phyloP scores from a whole-genome alignment of 2,329 filamentous ascomycete species.

The Calonectria multiphialidica region DNA sequence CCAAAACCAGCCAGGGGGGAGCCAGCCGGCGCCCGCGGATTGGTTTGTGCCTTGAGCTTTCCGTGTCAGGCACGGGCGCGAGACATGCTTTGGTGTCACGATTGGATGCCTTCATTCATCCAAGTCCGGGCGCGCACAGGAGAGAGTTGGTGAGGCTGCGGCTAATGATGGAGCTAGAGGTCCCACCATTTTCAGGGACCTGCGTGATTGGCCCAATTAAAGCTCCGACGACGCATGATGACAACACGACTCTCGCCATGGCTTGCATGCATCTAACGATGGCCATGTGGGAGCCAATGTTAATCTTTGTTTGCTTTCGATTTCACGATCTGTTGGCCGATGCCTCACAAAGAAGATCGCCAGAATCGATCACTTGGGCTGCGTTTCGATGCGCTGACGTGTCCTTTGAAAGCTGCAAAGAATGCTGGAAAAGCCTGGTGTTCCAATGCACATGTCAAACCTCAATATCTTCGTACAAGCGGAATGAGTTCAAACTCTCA shows the following conservation, averaged over 20 bases:
- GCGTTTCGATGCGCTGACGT: background rate
- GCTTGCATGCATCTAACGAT: conserved; percentile 20
- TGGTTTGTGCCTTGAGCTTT: background rate
- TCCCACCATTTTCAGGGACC: conserved; percentile 22
- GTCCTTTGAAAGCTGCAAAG: background rate
- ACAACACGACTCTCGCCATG: conserved; percentile 37
- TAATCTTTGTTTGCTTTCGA: background rate
- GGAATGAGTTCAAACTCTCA: conserved; percentile 7
- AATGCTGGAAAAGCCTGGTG: background rate
- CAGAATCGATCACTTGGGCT: background rate
- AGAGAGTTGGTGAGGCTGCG: conserved; percentile 14
- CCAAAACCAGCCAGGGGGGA: background rate
- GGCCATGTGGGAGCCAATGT: conserved; percentile 27
- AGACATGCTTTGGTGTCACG: background rate
- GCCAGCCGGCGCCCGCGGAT: background rate
- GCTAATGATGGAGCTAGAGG: conserved; percentile 2
- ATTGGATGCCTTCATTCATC: conserved; percentile 8
- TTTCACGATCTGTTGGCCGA: background rate
- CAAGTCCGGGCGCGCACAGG: conserved; percentile 1
- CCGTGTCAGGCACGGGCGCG: conserved; percentile 8
- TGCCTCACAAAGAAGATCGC: background rate
- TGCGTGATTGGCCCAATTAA: conserved; percentile 23
- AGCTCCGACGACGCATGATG: conserved; percentile 30
- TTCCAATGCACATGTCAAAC: background rate
- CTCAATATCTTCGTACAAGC: background rate